Conservation (phyloP, 306 rosid species). For the Sesbania bispinosa region DNA sequence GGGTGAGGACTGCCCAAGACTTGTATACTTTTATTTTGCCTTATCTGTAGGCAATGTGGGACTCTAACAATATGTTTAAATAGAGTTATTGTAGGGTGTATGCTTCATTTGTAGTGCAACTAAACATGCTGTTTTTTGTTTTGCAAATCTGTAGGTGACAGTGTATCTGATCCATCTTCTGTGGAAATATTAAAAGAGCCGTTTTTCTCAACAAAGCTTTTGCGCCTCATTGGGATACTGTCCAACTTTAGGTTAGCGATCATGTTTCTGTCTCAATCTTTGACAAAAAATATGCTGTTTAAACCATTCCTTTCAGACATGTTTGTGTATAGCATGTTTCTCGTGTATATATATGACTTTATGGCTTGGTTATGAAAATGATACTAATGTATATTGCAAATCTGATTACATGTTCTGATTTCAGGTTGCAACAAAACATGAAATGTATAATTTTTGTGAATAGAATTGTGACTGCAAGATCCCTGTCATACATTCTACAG, state of each 20-base stretch:
- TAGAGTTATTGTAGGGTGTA: constrained; percentile 8
- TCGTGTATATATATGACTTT: neutral
- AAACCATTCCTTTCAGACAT: constrained; percentile 18
- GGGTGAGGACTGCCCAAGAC: too few species aligned
- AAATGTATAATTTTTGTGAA: constrained; percentile 92
- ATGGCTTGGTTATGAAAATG: constrained; percentile 15
- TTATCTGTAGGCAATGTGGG: too few species aligned
- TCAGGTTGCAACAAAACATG: constrained; percentile 66
- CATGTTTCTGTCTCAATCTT: constrained; percentile 6
- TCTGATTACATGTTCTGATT: constrained; percentile 24
- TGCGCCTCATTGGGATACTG: constrained; percentile 73
- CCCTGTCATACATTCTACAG: constrained; percentile 68
- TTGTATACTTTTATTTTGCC: too few species aligned
- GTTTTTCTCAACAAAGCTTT: constrained; percentile 70
- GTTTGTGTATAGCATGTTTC: neutral
- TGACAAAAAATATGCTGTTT: constrained; percentile 18
- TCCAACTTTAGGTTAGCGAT: constrained; percentile 70
- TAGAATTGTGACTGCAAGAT: constrained; percentile 82
- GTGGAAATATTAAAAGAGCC: constrained; percentile 67
- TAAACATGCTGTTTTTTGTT: constrained; percentile 20
- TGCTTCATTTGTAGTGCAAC: constrained; percentile 11
- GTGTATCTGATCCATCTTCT: constrained; percentile 44
- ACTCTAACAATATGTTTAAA: constrained; percentile 15
- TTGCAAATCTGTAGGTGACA: constrained; percentile 40
- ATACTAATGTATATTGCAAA: constrained; percentile 4